Base-by-base conservation (phyloP, 2,329 filamentous ascomycete species). In the Bipolaris sorokiniana region DNA sequence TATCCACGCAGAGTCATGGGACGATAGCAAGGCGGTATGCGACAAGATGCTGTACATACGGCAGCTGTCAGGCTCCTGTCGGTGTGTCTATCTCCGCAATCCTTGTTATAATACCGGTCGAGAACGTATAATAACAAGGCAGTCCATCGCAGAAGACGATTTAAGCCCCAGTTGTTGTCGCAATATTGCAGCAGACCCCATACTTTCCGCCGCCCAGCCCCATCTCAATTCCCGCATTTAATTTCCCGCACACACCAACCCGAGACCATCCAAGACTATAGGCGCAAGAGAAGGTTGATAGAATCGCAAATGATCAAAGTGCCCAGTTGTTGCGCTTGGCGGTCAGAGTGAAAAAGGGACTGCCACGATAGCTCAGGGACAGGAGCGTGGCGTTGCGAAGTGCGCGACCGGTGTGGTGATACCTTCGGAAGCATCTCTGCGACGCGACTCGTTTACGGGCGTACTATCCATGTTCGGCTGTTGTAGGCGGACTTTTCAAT, bases 241-340 rank as follows among this genome's bases (percentile, higher is more conserved):
- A 73, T 73, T 66, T 73, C 68, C 66, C 57, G 13, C 41, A 31
- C 37, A 53, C 58, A 51, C 66, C 69, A 69, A 68, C 64, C 57
- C 52, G 53, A 65, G 57, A 48, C 48, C 56, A 51, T 50, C 56
- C 59, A 40, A 40, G 54, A 53, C 54, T 48, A 54, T 55, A 51
- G 50, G 48, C 49, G 56, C 61, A 62, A 64, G 50, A 67, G 68
- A 66, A 68, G 49, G 58, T 65, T 65, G 66, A 70, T 60, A 63
- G 49, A 59, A 48, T 54, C 62, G 59, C 65, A 60, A 56, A 62
- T 65, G 59, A 61, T 52, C 58, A 65, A 61, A 51, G 58, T 61
- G 52, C 56, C 45, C 48, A 44, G 52, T 48, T 38, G 45, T 53
- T 57, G 42, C 37, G 18, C 23, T 57, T 36, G 34, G 44, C 42